A percentile compares a stretch with the other conserved stretches of the same genome.
Evolutionary conservation across 2,329 filamentous ascomycete genomes (phyloP).

Genomic region (Westerdykella sp.): DNA sequence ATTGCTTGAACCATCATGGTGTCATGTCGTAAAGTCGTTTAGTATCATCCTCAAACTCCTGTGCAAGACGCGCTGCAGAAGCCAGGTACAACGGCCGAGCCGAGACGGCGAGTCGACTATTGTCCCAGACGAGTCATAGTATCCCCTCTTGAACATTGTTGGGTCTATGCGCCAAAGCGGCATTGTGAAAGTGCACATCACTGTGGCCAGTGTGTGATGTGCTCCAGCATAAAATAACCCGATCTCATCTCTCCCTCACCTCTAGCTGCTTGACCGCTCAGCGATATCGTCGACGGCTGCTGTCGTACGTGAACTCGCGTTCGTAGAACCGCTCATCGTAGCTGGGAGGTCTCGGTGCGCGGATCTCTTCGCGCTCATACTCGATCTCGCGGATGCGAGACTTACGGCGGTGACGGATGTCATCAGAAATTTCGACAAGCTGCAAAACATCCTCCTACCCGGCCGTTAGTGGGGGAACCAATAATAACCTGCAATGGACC

Average conservation of each 20-base stretch:
- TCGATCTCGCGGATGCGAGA: constrained; percentile 56
- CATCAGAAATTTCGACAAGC: constrained; percentile 74
- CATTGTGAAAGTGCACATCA: neutral
- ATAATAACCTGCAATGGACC: neutral
- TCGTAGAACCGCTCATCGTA: constrained; percentile 63
- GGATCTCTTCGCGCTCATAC: constrained; percentile 53
- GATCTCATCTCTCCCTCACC: too few species aligned
- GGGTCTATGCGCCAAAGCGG: neutral
- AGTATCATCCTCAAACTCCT: constrained; percentile 28
- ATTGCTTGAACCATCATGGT: constrained; percentile 10
- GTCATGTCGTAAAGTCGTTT: constrained; percentile 23
- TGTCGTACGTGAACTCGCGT: constrained; percentile 61
- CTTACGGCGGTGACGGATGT: constrained; percentile 63
- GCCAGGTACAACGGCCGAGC: constrained; percentile 2
- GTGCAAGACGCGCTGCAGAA: constrained; percentile 11
- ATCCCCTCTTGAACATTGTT: neutral
- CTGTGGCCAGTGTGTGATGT: neutral
- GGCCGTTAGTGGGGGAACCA: constrained; percentile 1
- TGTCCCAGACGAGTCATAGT: neutral
- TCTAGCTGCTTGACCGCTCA: constrained; percentile 11
- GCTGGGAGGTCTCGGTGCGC: constrained; percentile 41
- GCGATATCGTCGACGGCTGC: constrained; percentile 33
- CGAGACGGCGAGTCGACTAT: neutral
- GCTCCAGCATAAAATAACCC: neutral
- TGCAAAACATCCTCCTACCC: constrained; percentile 76